Percentiles rank a stretch among this genome's conserved stretches.
Conservation (phyloP, 371 early-diverging fungal species). For the Mucor racemosus region DNA sequence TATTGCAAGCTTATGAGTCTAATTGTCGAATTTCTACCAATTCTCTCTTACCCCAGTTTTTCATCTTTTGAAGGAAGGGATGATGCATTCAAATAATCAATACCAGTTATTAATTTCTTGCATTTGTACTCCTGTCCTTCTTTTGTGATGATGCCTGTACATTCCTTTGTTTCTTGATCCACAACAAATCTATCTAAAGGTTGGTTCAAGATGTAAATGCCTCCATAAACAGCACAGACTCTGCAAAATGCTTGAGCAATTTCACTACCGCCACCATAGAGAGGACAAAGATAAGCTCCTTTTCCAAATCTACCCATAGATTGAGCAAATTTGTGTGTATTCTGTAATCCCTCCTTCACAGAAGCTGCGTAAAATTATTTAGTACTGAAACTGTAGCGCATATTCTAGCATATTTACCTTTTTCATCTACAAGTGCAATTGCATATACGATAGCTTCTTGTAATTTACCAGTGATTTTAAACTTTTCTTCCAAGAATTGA, state of each 20-base stretch:
- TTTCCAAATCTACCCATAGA: conserved; percentile 90
- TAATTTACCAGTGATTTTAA: conserved; percentile 71
- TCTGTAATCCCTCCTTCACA: conserved; percentile 65
- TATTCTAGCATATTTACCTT: conserved; percentile 26
- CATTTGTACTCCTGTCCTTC: conserved; percentile 54
- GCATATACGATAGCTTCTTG: conserved; percentile 73
- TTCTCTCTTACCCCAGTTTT: conserved; percentile 28
- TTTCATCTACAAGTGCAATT: conserved; percentile 65
- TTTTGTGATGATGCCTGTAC: conserved; percentile 49
- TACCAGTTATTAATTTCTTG: conserved; percentile 53
- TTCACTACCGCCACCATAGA: conserved; percentile 93
- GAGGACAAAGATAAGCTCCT: conserved; percentile 79
- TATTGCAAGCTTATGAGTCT: conserved; percentile 15
- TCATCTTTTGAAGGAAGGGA: conserved; percentile 37
- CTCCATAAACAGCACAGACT: conserved; percentile 88
- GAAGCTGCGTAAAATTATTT: conserved; percentile 36
- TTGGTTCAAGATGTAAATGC: conserved; percentile 80
- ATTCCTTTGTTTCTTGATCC: conserved; percentile 39
- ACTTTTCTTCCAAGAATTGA: conserved; percentile 61
- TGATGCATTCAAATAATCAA: conserved; percentile 54
- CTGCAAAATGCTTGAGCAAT: conserved; percentile 92
- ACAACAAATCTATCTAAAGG: conserved; percentile 42
- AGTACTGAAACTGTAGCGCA: not conserved
- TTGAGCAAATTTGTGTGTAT: conserved; percentile 70
- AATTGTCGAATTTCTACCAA: not conserved